Base-by-base conservation (phyloP, 2,329 filamentous ascomycete genomes). In the Neonectria faginata region DNA sequence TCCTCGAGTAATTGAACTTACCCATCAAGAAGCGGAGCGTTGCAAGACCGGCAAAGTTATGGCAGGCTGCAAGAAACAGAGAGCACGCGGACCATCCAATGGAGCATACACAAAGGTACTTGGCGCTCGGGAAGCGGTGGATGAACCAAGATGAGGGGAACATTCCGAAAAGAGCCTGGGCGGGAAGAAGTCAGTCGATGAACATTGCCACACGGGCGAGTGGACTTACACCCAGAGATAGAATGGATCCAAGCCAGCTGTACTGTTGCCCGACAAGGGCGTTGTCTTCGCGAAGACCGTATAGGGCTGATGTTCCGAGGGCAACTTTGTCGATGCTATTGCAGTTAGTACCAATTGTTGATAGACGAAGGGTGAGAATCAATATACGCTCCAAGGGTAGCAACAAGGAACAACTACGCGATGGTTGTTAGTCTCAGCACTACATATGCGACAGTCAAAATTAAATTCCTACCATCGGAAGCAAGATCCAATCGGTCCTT, bases 161-260 rank as follows among this genome's bases (percentile, higher is more conserved):
- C 50, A 64, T 64, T 18, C 61, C 61, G 14, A 44, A 31, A 12
- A 64, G 57, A 27, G 54, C 54, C 60, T 62, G 14, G 6, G 44
- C 7, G 44, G 16, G 2, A 16, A 29, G 7, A 22, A 20, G 3
- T 45, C 2, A 45, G 42, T 9, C 5, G 42, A 5, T 6, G 10
- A 22, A 22, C 22, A 14, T 3, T 45, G n/a, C 5, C 2, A 27
- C 22, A 14, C 31, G 25, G 27, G 9, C 1, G 22, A 14, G 22
- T 27, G 4, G 3, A 51, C 62, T 1, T 27, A 62, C 63, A 55
- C 63, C 59, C 0, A 65, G n/a, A 10, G 59, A 50, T 3, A 65
- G 33, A 22, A 65, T 62, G 5, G 50, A 57, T 16, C 63, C 63
- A 14, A 62, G 59, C 59, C 63, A 65, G 27, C 59, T 62, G 48